Evolutionary conservation across 2,329 filamentous ascomycete species (phyloP).

Genomic region (Pyrenochaeta sp.): DNA sequence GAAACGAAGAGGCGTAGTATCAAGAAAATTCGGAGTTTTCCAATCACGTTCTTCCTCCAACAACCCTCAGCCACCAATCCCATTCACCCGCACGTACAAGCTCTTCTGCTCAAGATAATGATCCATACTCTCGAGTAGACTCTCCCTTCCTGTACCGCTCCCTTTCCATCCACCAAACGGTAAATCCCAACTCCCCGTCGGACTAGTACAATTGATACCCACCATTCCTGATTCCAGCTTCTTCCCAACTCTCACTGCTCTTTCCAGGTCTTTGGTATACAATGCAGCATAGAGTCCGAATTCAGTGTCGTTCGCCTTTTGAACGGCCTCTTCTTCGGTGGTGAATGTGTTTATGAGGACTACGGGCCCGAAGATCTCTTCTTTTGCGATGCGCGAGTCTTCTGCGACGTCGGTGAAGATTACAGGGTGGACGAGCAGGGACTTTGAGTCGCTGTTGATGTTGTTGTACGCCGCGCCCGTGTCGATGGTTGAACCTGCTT

Average conservation of each 20-base stretch:
- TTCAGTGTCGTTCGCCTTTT: conserved; percentile 49
- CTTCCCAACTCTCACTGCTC: conserved; percentile 47
- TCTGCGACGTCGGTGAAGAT: conserved; percentile 58
- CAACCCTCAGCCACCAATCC: conserved; percentile 14
- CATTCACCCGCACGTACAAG: conserved; percentile 28
- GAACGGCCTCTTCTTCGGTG: conserved; percentile 47
- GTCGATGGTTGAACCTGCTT: conserved; percentile 48
- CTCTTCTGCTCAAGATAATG: conserved; percentile 38
- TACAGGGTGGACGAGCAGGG: conserved; percentile 57
- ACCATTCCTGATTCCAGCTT: conserved; percentile 49
- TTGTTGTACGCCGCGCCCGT: conserved; percentile 41
- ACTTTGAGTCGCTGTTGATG: conserved; percentile 42
- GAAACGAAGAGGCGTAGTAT: too few species aligned
- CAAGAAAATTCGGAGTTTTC: too few species aligned
- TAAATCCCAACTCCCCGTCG: conserved; percentile 32
- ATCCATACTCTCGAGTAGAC: conserved; percentile 38
- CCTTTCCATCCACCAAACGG: conserved; percentile 41
- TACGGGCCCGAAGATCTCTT: conserved; percentile 53
- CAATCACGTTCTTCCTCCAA: too few species aligned
- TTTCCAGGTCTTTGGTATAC: conserved; percentile 44
- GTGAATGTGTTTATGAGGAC: conserved; percentile 49
- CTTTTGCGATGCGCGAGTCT: conserved; percentile 45
- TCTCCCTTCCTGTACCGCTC: conserved; percentile 37
- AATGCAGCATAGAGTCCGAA: conserved; percentile 50
- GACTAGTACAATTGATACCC: conserved; percentile 48